Evolutionary conservation across 192 early-diverging fungal genomes (phyloP).

Genomic region (Podila clonocystis): DNA sequence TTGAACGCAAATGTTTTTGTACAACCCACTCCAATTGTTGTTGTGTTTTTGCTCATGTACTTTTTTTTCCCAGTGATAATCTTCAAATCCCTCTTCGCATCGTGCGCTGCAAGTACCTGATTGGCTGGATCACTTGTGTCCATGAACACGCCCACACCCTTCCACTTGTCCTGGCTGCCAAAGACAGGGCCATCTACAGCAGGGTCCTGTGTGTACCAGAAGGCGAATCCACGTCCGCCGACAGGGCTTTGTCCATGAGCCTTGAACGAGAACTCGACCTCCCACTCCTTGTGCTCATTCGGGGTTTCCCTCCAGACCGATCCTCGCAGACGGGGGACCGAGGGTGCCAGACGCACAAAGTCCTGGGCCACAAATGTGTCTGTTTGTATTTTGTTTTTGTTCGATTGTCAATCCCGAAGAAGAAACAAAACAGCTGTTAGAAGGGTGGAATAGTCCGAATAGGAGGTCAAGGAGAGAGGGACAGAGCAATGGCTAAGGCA

Average conservation of each 20-base stretch:
- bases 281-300: slow-evolving; percentile 78
- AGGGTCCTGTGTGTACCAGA: slow-evolving; percentile 77
- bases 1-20: too few relatives aligned
- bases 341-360: slow-evolving; percentile 68
- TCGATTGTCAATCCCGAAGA: not conserved
- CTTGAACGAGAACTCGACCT: slow-evolving; percentile 70
- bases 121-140: slow-evolving; percentile 63
- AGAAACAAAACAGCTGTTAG: not conserved
- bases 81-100: not conserved
- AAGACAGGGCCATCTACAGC: slow-evolving; percentile 58
- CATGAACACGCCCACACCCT: slow-evolving; percentile 73
- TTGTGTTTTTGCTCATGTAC: too few relatives aligned
- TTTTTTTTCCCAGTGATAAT: not conserved
- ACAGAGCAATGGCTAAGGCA: not conserved
- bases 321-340: slow-evolving; percentile 64
- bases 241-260: slow-evolving; percentile 64
- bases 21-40: too few relatives aligned
- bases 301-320: slow-evolving; percentile 67
- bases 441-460: not conserved
- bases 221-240: slow-evolving; percentile 81
- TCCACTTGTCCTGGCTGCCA: slow-evolving; percentile 74
- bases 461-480: not conserved
- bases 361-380: slow-evolving; percentile 53
- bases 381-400: not conserved
- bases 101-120: slow-evolving; percentile 40